Evolutionary conservation across 139 green algal genomes (phyloP), one percentile per base, ranked within the genome.

Genomic region (Volvox africanus): DNA sequence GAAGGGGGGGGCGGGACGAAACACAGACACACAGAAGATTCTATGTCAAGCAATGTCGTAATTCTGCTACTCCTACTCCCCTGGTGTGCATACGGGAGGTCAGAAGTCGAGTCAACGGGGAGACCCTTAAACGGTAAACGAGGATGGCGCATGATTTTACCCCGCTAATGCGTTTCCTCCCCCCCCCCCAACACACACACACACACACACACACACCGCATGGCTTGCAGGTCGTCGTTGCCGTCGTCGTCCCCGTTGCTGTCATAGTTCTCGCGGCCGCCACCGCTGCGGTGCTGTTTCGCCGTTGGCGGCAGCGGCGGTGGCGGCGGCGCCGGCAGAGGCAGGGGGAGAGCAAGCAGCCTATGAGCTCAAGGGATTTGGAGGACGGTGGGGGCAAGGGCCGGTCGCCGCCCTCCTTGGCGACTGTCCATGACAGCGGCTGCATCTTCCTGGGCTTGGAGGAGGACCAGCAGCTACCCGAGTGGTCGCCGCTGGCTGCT

Each of bases 371-470:
- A 55, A 26, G 1, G 13, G 78, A 84, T 50, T 2, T 67, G 78
- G 36, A 84, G 36, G 78, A 36, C 78, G 13, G 36, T 13, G 78
- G 30, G 26, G 80, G 80, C 80, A 86, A 71, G 50, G 80, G 78
- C 78, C 36, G 36, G 11, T 22, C 36, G 36, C 37, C 78, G 36
- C 32, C 36, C 26, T 84, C 78, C 2, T 24, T 32, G 12, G 37
- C 13, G 16, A 36, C 37, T 0, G 36, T 1, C 35, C 78, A 87
- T 26, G 61, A 28, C 81, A 61, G 81, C 28, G 67, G 83, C 83
- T 80, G 83, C 83, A 68, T 88, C n/a, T 88, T 88, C 36, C 30
- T 67, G 62, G 83, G 83, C 2, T 21, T 88, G 67, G 83, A 88
- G 24, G 83, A 80, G 83, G 21, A 61, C 35, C 83, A 88, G 83